These are phyloP conservation scores for Tillandsia leiboldiana DNA, from an alignment of 176 grass and related monocot species.

Conservation along the genomic window DNA sequence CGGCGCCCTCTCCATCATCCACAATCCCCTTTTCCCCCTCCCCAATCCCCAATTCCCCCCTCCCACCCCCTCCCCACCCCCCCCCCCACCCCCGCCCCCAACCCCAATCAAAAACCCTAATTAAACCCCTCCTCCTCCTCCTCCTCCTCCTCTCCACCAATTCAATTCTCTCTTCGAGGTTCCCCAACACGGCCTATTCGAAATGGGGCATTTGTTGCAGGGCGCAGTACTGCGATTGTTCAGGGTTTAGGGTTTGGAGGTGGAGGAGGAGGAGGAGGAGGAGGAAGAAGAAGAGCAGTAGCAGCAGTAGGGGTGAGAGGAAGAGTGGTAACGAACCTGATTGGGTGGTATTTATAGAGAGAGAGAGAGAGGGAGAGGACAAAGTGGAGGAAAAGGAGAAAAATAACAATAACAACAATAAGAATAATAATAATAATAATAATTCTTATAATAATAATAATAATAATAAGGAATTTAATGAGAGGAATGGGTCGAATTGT, in stretches of 20 bases:
- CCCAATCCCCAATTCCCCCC: background rate
- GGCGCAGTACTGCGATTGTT: background rate
- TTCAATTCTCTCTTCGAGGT: too few relatives aligned
- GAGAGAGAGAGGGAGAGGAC: background rate
- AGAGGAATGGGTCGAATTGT: too few relatives aligned
- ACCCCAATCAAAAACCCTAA: too few relatives aligned
- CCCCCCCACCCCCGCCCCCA: background rate
- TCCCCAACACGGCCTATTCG: background rate
- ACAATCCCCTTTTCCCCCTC: background rate
- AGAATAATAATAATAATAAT: too few relatives aligned
- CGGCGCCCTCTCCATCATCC: slow-evolving; percentile 30
- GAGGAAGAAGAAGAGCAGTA: background rate
- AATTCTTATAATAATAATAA: too few relatives aligned
- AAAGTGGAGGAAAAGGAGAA: background rate
- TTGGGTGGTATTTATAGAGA: slow-evolving; percentile 36
- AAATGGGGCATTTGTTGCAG: background rate
- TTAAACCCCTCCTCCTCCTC: background rate
- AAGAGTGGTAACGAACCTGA: slow-evolving; percentile 10
- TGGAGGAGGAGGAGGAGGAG: background rate
- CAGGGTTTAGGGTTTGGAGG: background rate
- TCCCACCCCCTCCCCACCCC: background rate
- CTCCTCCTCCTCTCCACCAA: background rate
- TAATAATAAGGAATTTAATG: too few relatives aligned
- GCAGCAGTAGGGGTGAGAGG: background rate
- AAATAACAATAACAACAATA: background rate